Evolutionary conservation across 75 land plant species (phyloP).

Genomic region (Cunninghamia lanceolata): DNA sequence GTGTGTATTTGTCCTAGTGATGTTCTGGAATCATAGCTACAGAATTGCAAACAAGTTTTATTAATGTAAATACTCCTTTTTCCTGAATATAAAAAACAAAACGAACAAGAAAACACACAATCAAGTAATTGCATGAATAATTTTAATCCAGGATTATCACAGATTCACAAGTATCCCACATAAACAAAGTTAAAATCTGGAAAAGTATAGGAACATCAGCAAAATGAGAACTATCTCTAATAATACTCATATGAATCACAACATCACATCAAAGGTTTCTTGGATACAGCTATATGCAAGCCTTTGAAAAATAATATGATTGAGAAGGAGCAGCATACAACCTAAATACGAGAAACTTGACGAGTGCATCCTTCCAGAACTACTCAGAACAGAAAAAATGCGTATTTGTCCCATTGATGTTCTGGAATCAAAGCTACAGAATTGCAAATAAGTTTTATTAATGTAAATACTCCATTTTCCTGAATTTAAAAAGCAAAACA

Average conservation of each 20-base stretch:
- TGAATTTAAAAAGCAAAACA: too few species aligned
- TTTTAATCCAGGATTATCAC: background rate
- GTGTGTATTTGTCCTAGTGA: too few species aligned
- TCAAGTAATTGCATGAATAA: background rate
- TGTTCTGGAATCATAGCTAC: too few species aligned
- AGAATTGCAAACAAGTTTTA: too few species aligned
- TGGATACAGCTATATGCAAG: background rate
- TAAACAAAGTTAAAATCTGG: background rate
- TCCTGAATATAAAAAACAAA: too few species aligned
- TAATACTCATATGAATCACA: too few species aligned
- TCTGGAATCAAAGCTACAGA: too few species aligned
- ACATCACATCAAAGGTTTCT: background rate
- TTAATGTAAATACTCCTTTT: too few species aligned
- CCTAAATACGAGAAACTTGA: background rate
- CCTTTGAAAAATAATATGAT: background rate
- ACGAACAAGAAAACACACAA: too few species aligned
- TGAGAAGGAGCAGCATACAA: background rate
- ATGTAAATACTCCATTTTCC: too few species aligned
- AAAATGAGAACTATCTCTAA: background rate
- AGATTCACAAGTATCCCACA: background rate
- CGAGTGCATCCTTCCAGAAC: background rate
- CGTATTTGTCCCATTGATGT: background rate
- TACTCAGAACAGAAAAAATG: background rate
- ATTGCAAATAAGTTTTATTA: too few species aligned
- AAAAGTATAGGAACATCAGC: background rate